Base-by-base conservation (phyloP, 352 stramenopile genomes). In the Elongisporangium undulatum region DNA sequence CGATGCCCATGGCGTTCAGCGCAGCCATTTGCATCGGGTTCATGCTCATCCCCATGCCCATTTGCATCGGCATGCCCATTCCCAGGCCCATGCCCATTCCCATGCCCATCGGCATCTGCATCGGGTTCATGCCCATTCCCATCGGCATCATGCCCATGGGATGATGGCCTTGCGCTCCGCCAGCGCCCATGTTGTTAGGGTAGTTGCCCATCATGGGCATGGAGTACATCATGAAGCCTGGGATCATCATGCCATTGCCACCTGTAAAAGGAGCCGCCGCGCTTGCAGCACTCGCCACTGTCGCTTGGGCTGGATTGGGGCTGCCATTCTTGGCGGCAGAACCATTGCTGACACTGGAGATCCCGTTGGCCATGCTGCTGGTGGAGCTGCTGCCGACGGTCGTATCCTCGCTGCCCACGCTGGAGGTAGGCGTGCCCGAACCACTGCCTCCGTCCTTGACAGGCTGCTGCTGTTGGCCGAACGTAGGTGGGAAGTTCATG, bases 171-270 rank as follows among this genome's bases (percentile, higher is more conserved):
- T 80, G 65, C 53, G 75, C 55, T 19, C 71, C 59, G n/a, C 39
- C 23, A 60, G 77, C 68, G 38, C 4, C 22, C 49, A 53, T 53
- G 19, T 26, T 53, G 49, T 24, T 24, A 2, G 49, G 49, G 23
- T 72, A 83, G 56, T 79, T 83, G 55, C 75, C 75, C 79, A 92
- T 89, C 81, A 92, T 91, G 24, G 72, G 77, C 71, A 84, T 81
- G 53, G 78, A 67, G 56, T 90, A 92, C 82, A 92, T 90, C 74
- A 94, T 86, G 56, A 94, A 92, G 26, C 82, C 78, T 21, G 85
- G 85, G 68, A 90, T 82, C 79, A 90, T 87, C 80, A 92, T 90
- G 59, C 70, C 71, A 54, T 41, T 41, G 29, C 29, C 29, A 15
- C 29, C 29, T 15, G 29, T 15, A 13, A 41, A 41, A 15, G 29